Percentiles rank a stretch among this genome's conserved stretches.
Evolutionary conservation across 164 flowering plant genomes (phyloP).

Genomic region (Litsea cubeba): DNA sequence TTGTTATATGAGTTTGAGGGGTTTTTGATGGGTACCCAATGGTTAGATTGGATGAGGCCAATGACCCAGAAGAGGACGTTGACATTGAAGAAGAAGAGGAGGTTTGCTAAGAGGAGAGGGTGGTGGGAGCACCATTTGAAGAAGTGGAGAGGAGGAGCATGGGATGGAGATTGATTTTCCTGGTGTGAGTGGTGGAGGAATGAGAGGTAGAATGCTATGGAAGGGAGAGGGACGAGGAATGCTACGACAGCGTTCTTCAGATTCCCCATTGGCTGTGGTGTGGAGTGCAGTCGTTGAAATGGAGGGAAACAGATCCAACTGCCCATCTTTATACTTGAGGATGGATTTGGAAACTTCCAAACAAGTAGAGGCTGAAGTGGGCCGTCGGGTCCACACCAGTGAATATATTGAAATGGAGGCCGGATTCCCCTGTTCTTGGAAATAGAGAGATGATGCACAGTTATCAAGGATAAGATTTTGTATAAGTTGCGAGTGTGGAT

Average conservation of each 20-base stretch:
- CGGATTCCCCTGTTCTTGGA: no score
- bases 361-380: background rate
- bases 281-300: background rate
- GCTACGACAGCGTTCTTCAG: conserved; percentile 54
- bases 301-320: background rate
- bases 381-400: background rate
- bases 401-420: no score
- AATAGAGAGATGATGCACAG: no score
- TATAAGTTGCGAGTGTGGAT: no score
- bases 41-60: conserved; percentile 59
- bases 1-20: background rate
- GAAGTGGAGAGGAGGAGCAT: conserved; percentile 22
- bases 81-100: conserved; percentile 82
- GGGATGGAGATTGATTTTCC: background rate
- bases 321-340: background rate
- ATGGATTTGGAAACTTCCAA: background rate
- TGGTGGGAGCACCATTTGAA: conserved; percentile 78
- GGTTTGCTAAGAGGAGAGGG: conserved; percentile 68
- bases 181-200: conserved; percentile 39
- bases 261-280: conserved; percentile 29
- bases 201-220: conserved; percentile 59
- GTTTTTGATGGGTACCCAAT: conserved; percentile 52
- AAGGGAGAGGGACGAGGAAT: conserved; percentile 66
- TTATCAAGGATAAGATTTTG: no score
- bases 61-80: conserved; percentile 77